These are phyloP conservation scores for Xylaria hypoxylon DNA, from an alignment of 2,329 filamentous ascomycete species.

Conservation along the genomic window DNA sequence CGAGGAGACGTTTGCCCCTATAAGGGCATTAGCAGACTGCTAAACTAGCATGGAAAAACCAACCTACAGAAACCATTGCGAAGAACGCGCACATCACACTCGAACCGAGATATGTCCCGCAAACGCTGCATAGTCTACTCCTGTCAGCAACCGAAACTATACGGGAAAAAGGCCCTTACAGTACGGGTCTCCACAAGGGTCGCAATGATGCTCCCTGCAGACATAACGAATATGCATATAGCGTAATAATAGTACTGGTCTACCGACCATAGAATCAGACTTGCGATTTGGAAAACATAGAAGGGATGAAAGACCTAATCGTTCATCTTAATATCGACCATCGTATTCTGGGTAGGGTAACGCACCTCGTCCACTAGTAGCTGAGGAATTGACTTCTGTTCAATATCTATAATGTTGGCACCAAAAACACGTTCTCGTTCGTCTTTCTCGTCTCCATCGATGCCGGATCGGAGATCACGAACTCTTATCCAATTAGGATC, in stretches of 20 bases:
- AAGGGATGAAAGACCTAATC: conserved; percentile 90
- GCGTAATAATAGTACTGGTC: conserved; percentile 99
- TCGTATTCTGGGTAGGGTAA: conserved; percentile 5
- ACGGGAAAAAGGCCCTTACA: conserved; percentile 58
- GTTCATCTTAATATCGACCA: conserved; percentile 38
- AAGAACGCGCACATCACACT: conserved; percentile 93
- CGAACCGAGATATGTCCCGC: conserved; percentile 91
- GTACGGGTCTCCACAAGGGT: conserved; percentile 91
- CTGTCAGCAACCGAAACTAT: conserved; percentile 28
- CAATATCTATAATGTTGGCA: conserved; percentile 89
- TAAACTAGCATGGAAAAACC: conserved; percentile 2
- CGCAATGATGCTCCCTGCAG: conserved; percentile 87
- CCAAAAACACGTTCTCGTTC: conserved; percentile 89
- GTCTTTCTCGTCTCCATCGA: conserved; percentile 89
- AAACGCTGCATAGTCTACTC: conserved; percentile 85
- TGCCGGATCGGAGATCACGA: conserved; percentile 77
- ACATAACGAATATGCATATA: conserved; percentile 93
- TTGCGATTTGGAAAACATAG: conserved; percentile 97
- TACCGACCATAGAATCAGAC: conserved; percentile 91
- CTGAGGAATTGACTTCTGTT: conserved; percentile 85
- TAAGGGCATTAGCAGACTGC: conserved; percentile 44
- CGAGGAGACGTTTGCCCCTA: conserved; percentile 85
- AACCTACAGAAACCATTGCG: conserved; percentile 90
- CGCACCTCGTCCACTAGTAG: conserved; percentile 87
- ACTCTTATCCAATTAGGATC: conserved; percentile 89